These are phyloP conservation scores for Musa balbisiana DNA, from an alignment of 202 grass and related monocot species.

Conservation along the genomic window DNA sequence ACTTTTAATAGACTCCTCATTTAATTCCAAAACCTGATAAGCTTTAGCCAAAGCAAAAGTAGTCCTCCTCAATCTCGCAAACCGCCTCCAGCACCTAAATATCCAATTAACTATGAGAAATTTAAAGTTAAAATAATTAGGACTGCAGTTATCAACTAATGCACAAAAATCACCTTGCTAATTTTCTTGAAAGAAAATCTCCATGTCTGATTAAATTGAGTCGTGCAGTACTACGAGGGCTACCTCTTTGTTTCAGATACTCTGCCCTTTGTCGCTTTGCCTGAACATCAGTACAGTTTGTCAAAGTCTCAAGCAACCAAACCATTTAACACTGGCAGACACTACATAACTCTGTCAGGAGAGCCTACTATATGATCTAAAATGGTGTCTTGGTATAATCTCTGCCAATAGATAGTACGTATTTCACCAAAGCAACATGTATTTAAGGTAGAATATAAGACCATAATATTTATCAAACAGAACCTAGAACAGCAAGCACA, in stretches of 20 bases:
- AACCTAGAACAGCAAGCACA: slow-evolving; percentile 12
- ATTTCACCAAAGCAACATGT: too few species aligned
- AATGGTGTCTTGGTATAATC: too few species aligned
- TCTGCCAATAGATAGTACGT: too few species aligned
- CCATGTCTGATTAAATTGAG: slow-evolving; percentile 54
- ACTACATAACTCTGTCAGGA: neutral
- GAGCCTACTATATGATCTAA: too few species aligned
- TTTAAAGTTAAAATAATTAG: neutral
- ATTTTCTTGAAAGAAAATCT: slow-evolving; percentile 67
- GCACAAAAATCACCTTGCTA: slow-evolving; percentile 48
- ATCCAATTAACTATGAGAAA: slow-evolving; percentile 19
- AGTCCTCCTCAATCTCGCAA: slow-evolving; percentile 69
- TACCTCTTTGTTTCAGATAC: slow-evolving; percentile 79
- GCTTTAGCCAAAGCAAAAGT: slow-evolving; percentile 48
- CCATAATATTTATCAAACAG: neutral
- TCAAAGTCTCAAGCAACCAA: neutral
- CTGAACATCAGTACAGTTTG: slow-evolving; percentile 17
- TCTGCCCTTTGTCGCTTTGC: slow-evolving; percentile 77
- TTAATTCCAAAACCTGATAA: slow-evolving; percentile 59
- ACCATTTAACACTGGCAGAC: neutral
- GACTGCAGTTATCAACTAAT: neutral
- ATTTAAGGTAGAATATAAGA: too few species aligned
- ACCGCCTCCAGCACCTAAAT: slow-evolving; percentile 75
- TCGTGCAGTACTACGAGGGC: slow-evolving; percentile 37
- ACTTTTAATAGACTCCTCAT: slow-evolving; percentile 59